Evolutionary conservation across 139 green algal species (phyloP), one percentile per base, ranked within the genome.

Genomic region (Micractinium sp.): DNA sequence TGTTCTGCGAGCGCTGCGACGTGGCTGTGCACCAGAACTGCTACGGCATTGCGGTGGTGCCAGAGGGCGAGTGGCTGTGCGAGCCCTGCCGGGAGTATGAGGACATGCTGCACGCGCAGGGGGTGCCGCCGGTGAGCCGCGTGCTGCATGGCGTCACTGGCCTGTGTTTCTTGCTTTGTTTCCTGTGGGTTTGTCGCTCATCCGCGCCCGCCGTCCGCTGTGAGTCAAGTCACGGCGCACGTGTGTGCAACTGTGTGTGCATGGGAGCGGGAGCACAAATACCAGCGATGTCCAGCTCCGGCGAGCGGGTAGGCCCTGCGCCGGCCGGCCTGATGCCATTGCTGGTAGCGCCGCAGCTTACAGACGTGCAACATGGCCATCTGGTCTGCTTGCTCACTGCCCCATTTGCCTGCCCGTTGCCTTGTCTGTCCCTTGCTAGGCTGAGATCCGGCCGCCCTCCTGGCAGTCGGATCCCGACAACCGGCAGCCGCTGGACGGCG

Each of bases 1-100:
- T 99, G 41, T 98, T 97, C 85, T 99, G 97, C 89, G 97, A 99
- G 91, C 95, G 96, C 75, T 99, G 97, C 89, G 96, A 98, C 85
- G 82, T 99, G 53, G 94, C 95, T 0, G 97, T 99, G 88, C 97
- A 99, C 93, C 97, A 99, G 93, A 66, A 81, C 25, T 98, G 96
- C 93, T 98, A 98, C 91, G 93, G 93, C 39, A 87, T 98, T 16
- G n/a, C 56, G 27, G 88, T 91, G 82, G 93, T 97, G 36, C 95
- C 95, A 15, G 86, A 91, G 36, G 93, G 92, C 89, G 96, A 98
- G 91, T 99, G 97, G 97, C 93, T 98, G 75, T 99, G 97, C 91
- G 98, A 96, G 95, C 96, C 96, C 3, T 99, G 97, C 94, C 75
- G n/a, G 1, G 27, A 90, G 60, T 90, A 98, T 87, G 97, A 99